These are phyloP conservation scores for Colletotrichum camelliae DNA, from an alignment of 2,329 filamentous ascomycete genomes.

Conservation along the genomic window DNA sequence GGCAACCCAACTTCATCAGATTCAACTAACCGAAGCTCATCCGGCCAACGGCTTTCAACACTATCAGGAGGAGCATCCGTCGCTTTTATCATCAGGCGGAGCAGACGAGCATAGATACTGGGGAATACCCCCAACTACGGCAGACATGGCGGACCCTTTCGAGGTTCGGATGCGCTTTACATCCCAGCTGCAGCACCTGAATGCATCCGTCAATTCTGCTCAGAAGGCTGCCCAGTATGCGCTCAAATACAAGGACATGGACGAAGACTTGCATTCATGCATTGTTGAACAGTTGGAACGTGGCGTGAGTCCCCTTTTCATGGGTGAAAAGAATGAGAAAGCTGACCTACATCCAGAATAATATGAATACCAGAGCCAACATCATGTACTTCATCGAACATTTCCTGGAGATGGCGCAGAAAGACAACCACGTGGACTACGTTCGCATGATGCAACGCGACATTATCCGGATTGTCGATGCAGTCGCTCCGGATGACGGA, in stretches of 20 bases:
- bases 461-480: conserved; percentile 88
- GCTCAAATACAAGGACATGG: conserved; percentile 90
- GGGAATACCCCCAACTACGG: neutral
- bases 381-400: conserved; percentile 99
- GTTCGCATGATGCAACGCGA: conserved; percentile 95
- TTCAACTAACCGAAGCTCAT: neutral
- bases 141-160: conserved; percentile 79
- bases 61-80: neutral
- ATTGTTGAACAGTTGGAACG: conserved; percentile 94
- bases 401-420: conserved; percentile 84
- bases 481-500: conserved; percentile 85
- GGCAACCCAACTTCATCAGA: neutral
- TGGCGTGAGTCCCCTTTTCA: conserved; percentile 56
- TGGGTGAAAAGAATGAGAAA: neutral
- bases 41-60: neutral
- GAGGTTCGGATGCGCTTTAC: conserved; percentile 99
- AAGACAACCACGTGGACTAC: conserved; percentile 79
- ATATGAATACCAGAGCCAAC: conserved; percentile 96
- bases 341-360: conserved; percentile 61
- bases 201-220: conserved; percentile 85
- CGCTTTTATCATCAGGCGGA: neutral
- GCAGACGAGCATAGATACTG: neutral
- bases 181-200: conserved; percentile 85
- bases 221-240: conserved; percentile 96
- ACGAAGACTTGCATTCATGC: conserved; percentile 96